phyloP scores from a whole-genome alignment of 2,329 filamentous ascomycete genomes.

The Phoma sp. region DNA sequence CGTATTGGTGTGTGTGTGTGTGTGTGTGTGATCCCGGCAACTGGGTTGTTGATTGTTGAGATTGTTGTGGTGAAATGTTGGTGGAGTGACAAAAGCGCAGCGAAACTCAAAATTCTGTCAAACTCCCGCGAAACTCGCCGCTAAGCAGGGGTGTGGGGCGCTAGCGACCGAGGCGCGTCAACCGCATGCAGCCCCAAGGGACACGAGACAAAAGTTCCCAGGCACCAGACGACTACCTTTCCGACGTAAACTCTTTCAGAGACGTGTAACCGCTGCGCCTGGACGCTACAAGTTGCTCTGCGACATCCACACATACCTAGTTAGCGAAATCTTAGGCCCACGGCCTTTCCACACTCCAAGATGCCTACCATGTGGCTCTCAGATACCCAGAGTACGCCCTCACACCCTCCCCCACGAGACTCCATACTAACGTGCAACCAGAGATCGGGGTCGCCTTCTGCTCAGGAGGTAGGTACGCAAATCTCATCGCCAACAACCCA shows the following conservation, averaged over 20 bases:
- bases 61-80: too few species aligned
- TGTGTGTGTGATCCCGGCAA: background rate
- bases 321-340: background rate
- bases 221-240: background rate
- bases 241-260: background rate
- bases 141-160: constrained; percentile 32
- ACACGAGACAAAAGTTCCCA: constrained; percentile 16
- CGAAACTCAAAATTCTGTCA: constrained; percentile 27
- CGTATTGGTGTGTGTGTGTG: background rate
- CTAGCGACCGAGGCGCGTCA: constrained; percentile 16
- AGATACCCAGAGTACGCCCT: constrained; percentile 85
- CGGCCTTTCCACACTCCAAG: constrained; percentile 25
- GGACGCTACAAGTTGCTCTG: background rate
- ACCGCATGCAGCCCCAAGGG: constrained; percentile 8
- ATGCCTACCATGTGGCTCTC: constrained; percentile 95
- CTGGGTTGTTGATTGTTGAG: constrained; percentile 8
- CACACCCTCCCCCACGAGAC: background rate
- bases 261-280: background rate
- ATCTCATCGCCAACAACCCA: constrained; percentile 16
- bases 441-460: constrained; percentile 98
- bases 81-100: background rate
- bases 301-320: background rate
- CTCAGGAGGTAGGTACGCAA: constrained; percentile 80
- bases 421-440: constrained; percentile 49
- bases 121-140: constrained; percentile 25